Conservation (phyloP, 1,139 yeast genomes). For the Candida neerlandica region DNA sequence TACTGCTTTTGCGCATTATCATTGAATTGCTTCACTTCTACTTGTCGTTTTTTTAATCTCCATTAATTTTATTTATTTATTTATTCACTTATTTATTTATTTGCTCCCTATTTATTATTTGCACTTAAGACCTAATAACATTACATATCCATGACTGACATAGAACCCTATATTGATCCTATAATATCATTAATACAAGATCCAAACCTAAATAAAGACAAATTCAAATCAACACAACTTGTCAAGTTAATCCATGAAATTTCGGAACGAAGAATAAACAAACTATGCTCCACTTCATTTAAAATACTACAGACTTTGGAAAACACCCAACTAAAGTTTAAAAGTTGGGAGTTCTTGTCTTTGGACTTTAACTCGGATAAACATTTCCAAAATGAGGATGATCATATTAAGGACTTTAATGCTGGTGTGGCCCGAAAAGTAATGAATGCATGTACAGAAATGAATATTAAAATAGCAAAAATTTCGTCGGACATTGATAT, state of each 20-base stretch:
- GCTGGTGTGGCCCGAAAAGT: constrained; percentile 52
- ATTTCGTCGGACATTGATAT: constrained; percentile 50
- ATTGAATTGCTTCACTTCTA: neutral
- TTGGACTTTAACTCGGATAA: constrained; percentile 50
- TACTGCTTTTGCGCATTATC: neutral
- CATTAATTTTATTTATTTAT: neutral
- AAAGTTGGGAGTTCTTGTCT: constrained; percentile 62
- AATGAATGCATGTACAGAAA: constrained; percentile 48
- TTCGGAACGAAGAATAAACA: constrained; percentile 49
- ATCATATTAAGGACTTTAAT: constrained; percentile 43
- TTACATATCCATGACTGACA: constrained; percentile 19
- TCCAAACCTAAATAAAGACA: constrained; percentile 50
- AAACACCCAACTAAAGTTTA: constrained; percentile 47
- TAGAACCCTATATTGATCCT: constrained; percentile 46
- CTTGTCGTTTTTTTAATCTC: neutral
- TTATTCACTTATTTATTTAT: neutral
- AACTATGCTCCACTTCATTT: constrained; percentile 52
- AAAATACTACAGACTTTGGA: constrained; percentile 53
- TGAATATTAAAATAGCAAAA: constrained; percentile 42
- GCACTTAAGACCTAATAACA: neutral
- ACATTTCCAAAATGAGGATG: constrained; percentile 35
- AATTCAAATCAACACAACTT: constrained; percentile 43
- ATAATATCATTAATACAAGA: constrained; percentile 50
- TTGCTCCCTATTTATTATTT: neutral
- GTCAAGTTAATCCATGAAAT: constrained; percentile 44